Base-by-base conservation (phyloP, 805 yeast species). In the Ogataea trehalophila region DNA sequence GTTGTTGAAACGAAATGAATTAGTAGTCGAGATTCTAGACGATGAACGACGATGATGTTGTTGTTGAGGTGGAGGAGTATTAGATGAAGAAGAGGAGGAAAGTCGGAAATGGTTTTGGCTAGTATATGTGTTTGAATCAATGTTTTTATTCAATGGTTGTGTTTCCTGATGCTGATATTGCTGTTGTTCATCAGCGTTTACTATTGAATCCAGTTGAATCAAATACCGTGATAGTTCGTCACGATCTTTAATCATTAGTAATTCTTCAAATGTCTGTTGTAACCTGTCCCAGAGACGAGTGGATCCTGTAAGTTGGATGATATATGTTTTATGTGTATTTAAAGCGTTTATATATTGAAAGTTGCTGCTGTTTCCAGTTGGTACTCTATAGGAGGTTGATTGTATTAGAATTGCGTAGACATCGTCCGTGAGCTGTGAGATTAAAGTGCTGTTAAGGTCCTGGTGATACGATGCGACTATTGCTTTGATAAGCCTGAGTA, bases 201-300 rank as follows among this genome's bases (percentile, higher is more conserved):
- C 33, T 16, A 53, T 47, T 9, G 55, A 47, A 39, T 59, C 63
- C 37, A 59, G 40, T 34, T 51, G 51, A 33, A 56, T 49, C 37
- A 59, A 43, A 35, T 58, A 60, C 31, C 56, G 45, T 1, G 60
- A 58, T 11, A 59, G 45, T 17, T 53, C 54, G 18, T 56, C 58
- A 9, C 41, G 43, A 35, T 44, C 49, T 36, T 49, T 42, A 16
- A 59, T 43, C 37, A 37, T 43, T 14, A 52, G 34, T 11, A 60
- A 47, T 26, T 57, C 62, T 31, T 53, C 55, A 5, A 58, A 38
- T 2, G 56, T 52, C 33, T 55, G 62, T 36, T 51, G 50, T 11
- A 60, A 41, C 35, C 41, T 47, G 13, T 56, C 49, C 60, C 60
- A 58, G 5, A 43, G 42, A 31, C 22, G 38, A 42, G 39, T 18